Evolutionary conservation across 768 basidiomycete species (phyloP), one percentile per base, ranked within the genome.

Genomic region (Daedalea quercina): DNA sequence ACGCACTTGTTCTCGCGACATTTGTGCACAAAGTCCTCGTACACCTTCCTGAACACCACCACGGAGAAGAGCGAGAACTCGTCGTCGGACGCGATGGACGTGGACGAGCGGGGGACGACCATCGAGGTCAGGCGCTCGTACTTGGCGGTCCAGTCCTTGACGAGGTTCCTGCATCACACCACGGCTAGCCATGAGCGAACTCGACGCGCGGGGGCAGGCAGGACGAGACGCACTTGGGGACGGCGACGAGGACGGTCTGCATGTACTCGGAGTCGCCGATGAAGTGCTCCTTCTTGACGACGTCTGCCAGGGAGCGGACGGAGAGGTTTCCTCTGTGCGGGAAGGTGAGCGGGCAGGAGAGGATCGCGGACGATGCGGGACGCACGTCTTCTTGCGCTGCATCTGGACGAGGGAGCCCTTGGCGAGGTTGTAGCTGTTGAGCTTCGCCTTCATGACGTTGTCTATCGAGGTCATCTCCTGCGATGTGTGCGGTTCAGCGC

Each of bases 391-490:
- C 82, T 93, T 98, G 60, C 96, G 84, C 65, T 95, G 91, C 78
- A 98, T 84, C 63, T 92, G 87, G 3, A 84, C 81, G 47, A 98
- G 74, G 44, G 90, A 85, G 0, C 95, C 95, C 68, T 99, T 99
- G 46, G 92, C 88, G 12, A 95, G 73, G 65, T 94, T 94, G 70
- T 99, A 99, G 64, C 83, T 86, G 61, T 85, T 89, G 37, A 93
- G 71, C 70, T 96, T 97, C 40, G 82, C 75, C 73, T 95, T 95
- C 80, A 96, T 89, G 35, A 89, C 84, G 64, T 88, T 90, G 69
- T 99, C 96, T 57, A 98, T 93, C 20, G 91, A 92, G 22, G 76
- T 76, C 83, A 95, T 91, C 76, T 98, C 96, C 94, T 94, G 19
- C 53, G 23, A 25, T 45, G 42, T 42, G 43, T 45, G 42, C 40